Evolutionary conservation across 2,329 filamentous ascomycete genomes (phyloP).

Genomic region (Cladosporium sp.): DNA sequence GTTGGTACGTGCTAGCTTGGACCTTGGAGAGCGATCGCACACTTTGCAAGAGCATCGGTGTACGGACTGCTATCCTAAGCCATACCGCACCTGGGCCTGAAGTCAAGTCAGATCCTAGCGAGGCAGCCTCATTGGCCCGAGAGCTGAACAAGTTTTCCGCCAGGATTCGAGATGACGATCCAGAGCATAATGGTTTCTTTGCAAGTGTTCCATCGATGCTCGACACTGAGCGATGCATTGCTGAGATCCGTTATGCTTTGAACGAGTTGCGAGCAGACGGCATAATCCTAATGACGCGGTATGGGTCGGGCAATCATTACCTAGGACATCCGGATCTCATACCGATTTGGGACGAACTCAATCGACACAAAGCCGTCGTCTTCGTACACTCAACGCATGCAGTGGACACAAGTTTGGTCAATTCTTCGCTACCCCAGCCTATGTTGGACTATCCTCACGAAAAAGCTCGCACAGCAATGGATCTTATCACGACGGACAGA

Average conservation of each 20-base stretch:
- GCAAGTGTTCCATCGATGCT: not conserved
- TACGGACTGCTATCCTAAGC: not conserved
- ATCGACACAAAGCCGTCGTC: conserved; percentile 39
- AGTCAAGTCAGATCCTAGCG: not conserved
- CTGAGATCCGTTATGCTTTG: conserved; percentile 39
- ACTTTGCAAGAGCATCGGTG: not conserved
- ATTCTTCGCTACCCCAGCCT: conserved; percentile 34
- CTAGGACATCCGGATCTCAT: conserved; percentile 43
- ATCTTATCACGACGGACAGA: conserved; percentile 33
- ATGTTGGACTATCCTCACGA: conserved; percentile 46
- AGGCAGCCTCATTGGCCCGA: not conserved
- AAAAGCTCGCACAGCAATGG: conserved; percentile 42
- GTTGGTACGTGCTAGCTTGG: conserved; percentile 10
- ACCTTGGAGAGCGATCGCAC: not conserved
- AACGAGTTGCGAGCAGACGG: conserved; percentile 45
- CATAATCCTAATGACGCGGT: conserved; percentile 44
- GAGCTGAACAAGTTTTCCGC: conserved; percentile 4
- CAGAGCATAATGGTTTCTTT: not conserved
- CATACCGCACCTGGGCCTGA: conserved; percentile 8
- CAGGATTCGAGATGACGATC: not conserved
- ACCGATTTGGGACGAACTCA: conserved; percentile 45
- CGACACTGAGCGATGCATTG: conserved; percentile 15
- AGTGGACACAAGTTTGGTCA: conserved; percentile 31
- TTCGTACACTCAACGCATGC: conserved; percentile 46
- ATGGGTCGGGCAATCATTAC: conserved; percentile 40